phyloP scores from a whole-genome alignment of 2,329 filamentous ascomycete genomes.

The Fulvia fulva region DNA sequence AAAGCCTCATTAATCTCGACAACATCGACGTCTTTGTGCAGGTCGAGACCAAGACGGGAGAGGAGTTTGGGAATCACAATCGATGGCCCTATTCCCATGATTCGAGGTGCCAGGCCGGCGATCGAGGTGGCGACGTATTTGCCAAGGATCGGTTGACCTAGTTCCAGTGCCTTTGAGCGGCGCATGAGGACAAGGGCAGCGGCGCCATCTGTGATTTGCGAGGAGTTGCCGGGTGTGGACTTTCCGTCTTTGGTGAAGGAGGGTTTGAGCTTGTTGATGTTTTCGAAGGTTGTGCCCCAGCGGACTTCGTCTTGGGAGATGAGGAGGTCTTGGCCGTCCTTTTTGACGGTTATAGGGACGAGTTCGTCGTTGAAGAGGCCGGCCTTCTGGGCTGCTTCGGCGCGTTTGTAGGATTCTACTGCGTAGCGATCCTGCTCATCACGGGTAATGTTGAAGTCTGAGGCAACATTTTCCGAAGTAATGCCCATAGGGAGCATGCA shows the following conservation, averaged over 20 bases:
- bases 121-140: constrained; percentile 67
- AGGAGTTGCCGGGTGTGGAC: constrained; percentile 74
- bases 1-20: constrained; percentile 92
- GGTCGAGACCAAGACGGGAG: constrained; percentile 31
- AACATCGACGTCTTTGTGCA: constrained; percentile 62
- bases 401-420: constrained; percentile 67
- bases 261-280: constrained; percentile 73
- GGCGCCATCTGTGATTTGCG: constrained; percentile 82
- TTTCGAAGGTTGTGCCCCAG: constrained; percentile 62
- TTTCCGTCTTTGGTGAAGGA: constrained; percentile 71
- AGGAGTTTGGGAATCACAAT: constrained; percentile 79
- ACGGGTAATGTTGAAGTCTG: constrained; percentile 66
- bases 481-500: constrained; percentile 93
- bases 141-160: constrained; percentile 66
- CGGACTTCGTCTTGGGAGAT: constrained; percentile 65
- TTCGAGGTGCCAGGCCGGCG: constrained; percentile 67
- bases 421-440: constrained; percentile 80
- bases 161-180: constrained; percentile 68
- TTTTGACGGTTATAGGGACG: constrained; percentile 60
- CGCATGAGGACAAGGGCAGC: constrained; percentile 80
- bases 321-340: constrained; percentile 52
- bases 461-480: constrained; percentile 82
- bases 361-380: constrained; percentile 75
- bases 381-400: constrained; percentile 61
- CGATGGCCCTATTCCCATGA: constrained; percentile 86